Evolutionary conservation across 129 eudicot species (phyloP).

Genomic region (Flaveria trinervia): DNA sequence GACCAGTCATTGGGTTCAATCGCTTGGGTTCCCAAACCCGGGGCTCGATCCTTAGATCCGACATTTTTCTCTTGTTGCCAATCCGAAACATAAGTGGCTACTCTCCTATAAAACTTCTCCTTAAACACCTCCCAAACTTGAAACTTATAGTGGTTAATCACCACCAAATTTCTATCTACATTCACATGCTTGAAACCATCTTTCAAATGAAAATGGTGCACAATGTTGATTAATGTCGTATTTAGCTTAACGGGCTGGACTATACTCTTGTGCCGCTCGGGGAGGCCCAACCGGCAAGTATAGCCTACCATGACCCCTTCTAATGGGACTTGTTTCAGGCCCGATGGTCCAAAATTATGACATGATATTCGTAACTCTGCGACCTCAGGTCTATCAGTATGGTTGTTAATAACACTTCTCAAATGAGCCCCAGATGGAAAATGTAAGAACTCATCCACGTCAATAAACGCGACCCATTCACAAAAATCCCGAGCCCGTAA

Average conservation of each 20-base stretch:
- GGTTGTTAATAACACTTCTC: conserved; percentile 34
- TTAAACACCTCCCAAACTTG: conserved; percentile 90
- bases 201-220: conserved; percentile 74
- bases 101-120: conserved; percentile 76
- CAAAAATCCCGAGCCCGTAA: conserved; percentile 59
- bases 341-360: conserved; percentile 82
- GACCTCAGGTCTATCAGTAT: conserved; percentile 25
- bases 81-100: conserved; percentile 77
- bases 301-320: conserved; percentile 70
- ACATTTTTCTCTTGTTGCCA: conserved; percentile 66
- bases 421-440: conserved; percentile 38
- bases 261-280: conserved; percentile 86
- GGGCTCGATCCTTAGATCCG: conserved; percentile 76
- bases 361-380: conserved; percentile 62
- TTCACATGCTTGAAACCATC: conserved; percentile 45
- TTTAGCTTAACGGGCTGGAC: conserved; percentile 60
- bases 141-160: conserved; percentile 85
- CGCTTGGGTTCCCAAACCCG: conserved; percentile 72
- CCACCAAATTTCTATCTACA: conserved; percentile 40
- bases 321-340: conserved; percentile 40
- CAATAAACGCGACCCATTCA: conserved; percentile 80
- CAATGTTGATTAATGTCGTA: conserved; percentile 61
- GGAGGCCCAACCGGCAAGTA: conserved; percentile 57
- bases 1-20: conserved; percentile 75
- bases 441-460: conserved; percentile 78